Conservation (phyloP, 23 red algal genomes). For the Chondrus crispus region DNA sequence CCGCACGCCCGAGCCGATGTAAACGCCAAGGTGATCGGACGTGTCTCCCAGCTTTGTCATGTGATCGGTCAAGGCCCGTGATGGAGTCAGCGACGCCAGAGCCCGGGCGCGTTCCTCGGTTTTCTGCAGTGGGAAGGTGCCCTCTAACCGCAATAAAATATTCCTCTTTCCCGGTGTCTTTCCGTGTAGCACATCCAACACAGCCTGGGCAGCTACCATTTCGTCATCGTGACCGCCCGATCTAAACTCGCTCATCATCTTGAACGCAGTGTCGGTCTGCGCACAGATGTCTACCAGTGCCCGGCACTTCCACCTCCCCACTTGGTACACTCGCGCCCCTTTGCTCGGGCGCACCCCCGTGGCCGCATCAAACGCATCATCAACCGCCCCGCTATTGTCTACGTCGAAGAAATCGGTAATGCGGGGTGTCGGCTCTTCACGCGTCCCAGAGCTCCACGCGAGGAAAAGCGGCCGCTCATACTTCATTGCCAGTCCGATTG, state of each 20-base stretch:
- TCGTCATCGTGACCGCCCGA: constrained; percentile 12
- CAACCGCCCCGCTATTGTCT: constrained; percentile 19
- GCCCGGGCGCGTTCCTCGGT: background rate
- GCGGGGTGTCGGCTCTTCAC: constrained; percentile 44
- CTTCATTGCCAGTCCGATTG: constrained; percentile 45
- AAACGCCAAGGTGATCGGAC: constrained; percentile 66
- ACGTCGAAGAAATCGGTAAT: constrained; percentile 64
- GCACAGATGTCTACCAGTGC: constrained; percentile 23
- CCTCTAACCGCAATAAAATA: constrained; percentile 59
- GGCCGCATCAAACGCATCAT: constrained; percentile 5
- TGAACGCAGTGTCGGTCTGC: constrained; percentile 50
- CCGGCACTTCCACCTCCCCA: constrained; percentile 71
- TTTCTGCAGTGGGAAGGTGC: constrained; percentile 42
- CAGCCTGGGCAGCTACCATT: constrained; percentile 1
- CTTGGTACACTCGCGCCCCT: constrained; percentile 36
- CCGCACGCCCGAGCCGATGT: constrained; percentile 35
- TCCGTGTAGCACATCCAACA: constrained; percentile 33
- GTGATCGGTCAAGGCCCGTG: constrained; percentile 20
- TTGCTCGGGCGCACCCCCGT: background rate
- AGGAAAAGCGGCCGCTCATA: constrained; percentile 62
- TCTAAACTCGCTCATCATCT: constrained; percentile 40
- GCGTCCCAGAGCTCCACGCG: constrained; percentile 33
- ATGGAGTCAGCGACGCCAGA: constrained; percentile 38
- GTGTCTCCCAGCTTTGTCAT: constrained; percentile 22
- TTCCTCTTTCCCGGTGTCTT: constrained; percentile 35